Evolutionary conservation across 2,329 filamentous ascomycete genomes (phyloP).

Genomic region (Karstenula rhodostoma): DNA sequence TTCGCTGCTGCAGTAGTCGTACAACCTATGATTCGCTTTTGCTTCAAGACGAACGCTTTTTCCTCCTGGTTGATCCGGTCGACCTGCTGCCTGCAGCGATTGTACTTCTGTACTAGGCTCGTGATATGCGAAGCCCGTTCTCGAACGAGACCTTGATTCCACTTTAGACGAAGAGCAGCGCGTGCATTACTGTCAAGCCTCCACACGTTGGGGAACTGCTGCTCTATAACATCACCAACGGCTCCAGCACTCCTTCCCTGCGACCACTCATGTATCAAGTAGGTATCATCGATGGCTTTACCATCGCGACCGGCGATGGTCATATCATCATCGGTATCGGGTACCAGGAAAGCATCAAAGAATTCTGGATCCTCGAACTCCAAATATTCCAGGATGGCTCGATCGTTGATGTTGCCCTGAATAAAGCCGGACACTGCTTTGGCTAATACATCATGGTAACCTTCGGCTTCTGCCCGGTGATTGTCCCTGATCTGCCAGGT

Average conservation of each 20-base stretch:
- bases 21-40: slow-evolving; percentile 69
- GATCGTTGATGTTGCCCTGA: slow-evolving; percentile 11
- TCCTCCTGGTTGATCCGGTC: slow-evolving; percentile 37
- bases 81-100: slow-evolving; percentile 53
- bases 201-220: slow-evolving; percentile 60
- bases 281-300: slow-evolving; percentile 54
- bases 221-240: slow-evolving; percentile 21
- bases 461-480: slow-evolving; percentile 49
- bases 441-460: slow-evolving; percentile 34
- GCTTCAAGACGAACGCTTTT: slow-evolving; percentile 47
- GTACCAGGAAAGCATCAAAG: slow-evolving; percentile 65
- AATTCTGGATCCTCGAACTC: slow-evolving; percentile 61
- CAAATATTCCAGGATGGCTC: slow-evolving; percentile 54
- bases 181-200: slow-evolving; percentile 53
- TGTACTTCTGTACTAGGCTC: slow-evolving; percentile 51
- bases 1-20: slow-evolving; percentile 76
- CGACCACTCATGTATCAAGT: slow-evolving; percentile 65
- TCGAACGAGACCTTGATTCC: slow-evolving; percentile 47
- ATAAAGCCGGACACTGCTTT: slow-evolving; percentile 24
- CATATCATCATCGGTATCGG: slow-evolving; percentile 58
- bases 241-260: slow-evolving; percentile 56
- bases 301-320: slow-evolving; percentile 56
- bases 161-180: slow-evolving; percentile 33
- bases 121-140: slow-evolving; percentile 60
- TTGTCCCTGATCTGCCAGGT: slow-evolving; percentile 55